Conservation (phyloP, 2,329 filamentous ascomycete genomes). For the Xylariales sp. region DNA sequence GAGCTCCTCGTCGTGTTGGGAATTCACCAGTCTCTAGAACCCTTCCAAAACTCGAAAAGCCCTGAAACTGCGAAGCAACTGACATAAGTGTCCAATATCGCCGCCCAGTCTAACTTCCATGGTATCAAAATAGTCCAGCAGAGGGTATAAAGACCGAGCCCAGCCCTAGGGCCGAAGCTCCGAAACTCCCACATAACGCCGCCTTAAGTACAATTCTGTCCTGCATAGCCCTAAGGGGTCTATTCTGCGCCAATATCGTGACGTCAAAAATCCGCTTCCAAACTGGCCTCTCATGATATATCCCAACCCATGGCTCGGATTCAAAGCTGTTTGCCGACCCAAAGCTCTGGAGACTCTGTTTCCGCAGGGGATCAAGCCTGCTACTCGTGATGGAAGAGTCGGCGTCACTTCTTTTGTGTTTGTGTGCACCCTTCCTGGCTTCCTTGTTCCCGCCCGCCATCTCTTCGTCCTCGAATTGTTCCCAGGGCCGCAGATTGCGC, state of each 20-base stretch:
- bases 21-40: no score
- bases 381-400: slow-evolving; percentile 5
- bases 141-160: slow-evolving; percentile 26
- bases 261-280: slow-evolving; percentile 25
- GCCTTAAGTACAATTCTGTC: slow-evolving; percentile 28
- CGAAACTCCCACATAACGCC: slow-evolving; percentile 28
- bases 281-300: slow-evolving; percentile 22
- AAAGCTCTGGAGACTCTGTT: slow-evolving; percentile 27
- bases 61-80: no score
- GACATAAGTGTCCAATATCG: no score
- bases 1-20: no score
- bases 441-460: slow-evolving; percentile 4
- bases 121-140: slow-evolving; percentile 15
- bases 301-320: slow-evolving; percentile 26
- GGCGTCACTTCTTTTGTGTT: neutral
- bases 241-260: slow-evolving; percentile 26
- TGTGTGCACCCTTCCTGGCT: neutral
- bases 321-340: slow-evolving; percentile 29
- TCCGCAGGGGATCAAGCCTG: slow-evolving; percentile 20
- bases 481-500: slow-evolving; percentile 36
- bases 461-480: slow-evolving; percentile 20
- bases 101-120: no score
- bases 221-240: slow-evolving; percentile 27
- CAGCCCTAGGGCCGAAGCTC: slow-evolving; percentile 25
- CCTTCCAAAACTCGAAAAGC: no score